Evolutionary conservation across 352 stramenopile species (phyloP), one percentile per base, ranked within the genome.

Genomic region (Phytophthora sansomeana): DNA sequence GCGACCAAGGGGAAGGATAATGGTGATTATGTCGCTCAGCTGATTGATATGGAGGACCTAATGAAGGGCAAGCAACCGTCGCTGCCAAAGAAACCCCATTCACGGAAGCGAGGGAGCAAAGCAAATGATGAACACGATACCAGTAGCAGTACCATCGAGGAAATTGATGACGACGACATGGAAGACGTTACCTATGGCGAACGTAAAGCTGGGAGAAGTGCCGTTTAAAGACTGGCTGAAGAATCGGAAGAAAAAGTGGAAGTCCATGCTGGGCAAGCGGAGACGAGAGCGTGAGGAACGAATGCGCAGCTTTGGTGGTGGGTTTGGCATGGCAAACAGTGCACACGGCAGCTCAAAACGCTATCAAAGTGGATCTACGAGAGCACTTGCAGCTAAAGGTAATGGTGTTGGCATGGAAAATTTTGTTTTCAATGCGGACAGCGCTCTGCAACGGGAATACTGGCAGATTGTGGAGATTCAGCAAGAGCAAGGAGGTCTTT

Each of bases 391-490:
- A 42, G 32, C 55, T 44, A 69, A 65, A 17, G 65, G 69, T 8
- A 78, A 67, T 13, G 81, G 83, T 36, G 75, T 92, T 51, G 81
- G 83, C 16, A 93, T 93, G 82, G 83, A 93, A 52, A 92, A 93
- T 29, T 93, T 93, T 42, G 81, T 93, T 21, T 80, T 87, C 33
- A 77, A 91, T 63, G 83, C 83, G 19, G 73, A 69, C 1, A 82
- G 68, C 49, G 60, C 83, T 6, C 49, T 94, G 28, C 74, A 89
- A 9, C 74, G 79, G 5, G 82, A 95, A 42, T 77, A 82, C 26
- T 95, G 86, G 86, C 84, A 95, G 43, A 87, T 95, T 63, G 76
- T 95, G 41, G 86, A 95, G 61, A 85, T 95, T 54, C 80, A 90
- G 57, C 83, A 84, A 42, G 85, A 93, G n/a, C 69, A 79, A 43